These are phyloP conservation scores for Podila minutissima DNA, from an alignment of 192 early-diverging fungal species.

Conservation along the genomic window DNA sequence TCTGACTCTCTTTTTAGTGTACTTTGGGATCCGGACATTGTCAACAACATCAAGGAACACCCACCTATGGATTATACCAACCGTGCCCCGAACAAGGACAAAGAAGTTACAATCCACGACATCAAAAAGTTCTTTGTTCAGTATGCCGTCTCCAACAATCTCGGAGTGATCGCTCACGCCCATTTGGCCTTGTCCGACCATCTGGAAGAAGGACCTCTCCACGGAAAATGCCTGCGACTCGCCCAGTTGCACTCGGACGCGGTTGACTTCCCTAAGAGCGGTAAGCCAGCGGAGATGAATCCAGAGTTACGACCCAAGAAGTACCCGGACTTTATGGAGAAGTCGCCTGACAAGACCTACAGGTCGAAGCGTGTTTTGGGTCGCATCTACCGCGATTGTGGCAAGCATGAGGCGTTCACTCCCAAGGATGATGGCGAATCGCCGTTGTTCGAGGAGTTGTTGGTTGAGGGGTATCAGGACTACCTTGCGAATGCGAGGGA, in stretches of 20 bases:
- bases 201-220: constrained; percentile 51
- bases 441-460: constrained; percentile 50
- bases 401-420: constrained; percentile 52
- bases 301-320: constrained; percentile 47
- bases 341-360: constrained; percentile 61
- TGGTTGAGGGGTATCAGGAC: constrained; percentile 56
- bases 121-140: constrained; percentile 73
- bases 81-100: constrained; percentile 34
- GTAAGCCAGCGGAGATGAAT: constrained; percentile 60
- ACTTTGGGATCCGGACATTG: constrained; percentile 64
- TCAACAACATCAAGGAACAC: constrained; percentile 46
- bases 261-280: constrained; percentile 82
- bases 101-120: constrained; percentile 57
- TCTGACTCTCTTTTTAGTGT: constrained; percentile 34
- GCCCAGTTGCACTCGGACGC: constrained; percentile 77
- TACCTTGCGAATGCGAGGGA: constrained; percentile 62
- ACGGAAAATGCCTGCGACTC: constrained; percentile 63
- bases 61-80: constrained; percentile 66
- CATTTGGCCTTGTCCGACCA: constrained; percentile 72
- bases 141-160: constrained; percentile 70
- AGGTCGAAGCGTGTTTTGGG: constrained; percentile 64
- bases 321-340: constrained; percentile 84
- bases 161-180: constrained; percentile 75
- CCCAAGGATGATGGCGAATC: constrained; percentile 53
- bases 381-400: constrained; percentile 59